A percentile compares a stretch with the other conserved stretches of the same genome.
Conservation (phyloP, 257 asterid genomes). For the Orobanche coerulescens region DNA sequence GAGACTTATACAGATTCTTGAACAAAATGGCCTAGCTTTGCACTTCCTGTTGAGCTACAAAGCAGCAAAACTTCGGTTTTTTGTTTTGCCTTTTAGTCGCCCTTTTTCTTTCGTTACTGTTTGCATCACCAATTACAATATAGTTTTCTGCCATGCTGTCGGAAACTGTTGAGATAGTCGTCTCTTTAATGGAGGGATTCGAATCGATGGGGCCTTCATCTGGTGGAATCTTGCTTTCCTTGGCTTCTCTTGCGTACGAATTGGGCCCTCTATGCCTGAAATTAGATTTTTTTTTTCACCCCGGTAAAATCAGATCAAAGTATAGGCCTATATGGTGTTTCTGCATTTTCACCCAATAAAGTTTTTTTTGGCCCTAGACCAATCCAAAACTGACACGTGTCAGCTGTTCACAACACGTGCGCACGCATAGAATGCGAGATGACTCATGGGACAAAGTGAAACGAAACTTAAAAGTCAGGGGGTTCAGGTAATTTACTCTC, state of each 20-base stretch:
- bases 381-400: too few relatives aligned
- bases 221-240: conserved; percentile 50
- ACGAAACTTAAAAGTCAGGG: too few relatives aligned
- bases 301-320: neutral
- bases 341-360: too few relatives aligned
- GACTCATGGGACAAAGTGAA: too few relatives aligned
- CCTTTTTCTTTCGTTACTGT: conserved; percentile 17
- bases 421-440: too few relatives aligned
- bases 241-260: conserved; percentile 40
- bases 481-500: too few relatives aligned
- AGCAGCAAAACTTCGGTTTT: conserved; percentile 40
- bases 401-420: too few relatives aligned
- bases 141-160: conserved; percentile 21
- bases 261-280: conserved; percentile 41
- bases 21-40: neutral
- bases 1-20: conserved; percentile 11
- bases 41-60: conserved; percentile 17
- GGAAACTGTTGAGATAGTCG: neutral
- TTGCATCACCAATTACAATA: conserved; percentile 10
- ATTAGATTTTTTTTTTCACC: neutral
- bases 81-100: conserved; percentile 27
- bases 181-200: conserved; percentile 23
- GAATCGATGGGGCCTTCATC: conserved; percentile 29
- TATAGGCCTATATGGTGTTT: neutral
- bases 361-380: too few relatives aligned